Evolutionary conservation across 345 rosid species (phyloP).

Genomic region (Bretschneidera sinensis): DNA sequence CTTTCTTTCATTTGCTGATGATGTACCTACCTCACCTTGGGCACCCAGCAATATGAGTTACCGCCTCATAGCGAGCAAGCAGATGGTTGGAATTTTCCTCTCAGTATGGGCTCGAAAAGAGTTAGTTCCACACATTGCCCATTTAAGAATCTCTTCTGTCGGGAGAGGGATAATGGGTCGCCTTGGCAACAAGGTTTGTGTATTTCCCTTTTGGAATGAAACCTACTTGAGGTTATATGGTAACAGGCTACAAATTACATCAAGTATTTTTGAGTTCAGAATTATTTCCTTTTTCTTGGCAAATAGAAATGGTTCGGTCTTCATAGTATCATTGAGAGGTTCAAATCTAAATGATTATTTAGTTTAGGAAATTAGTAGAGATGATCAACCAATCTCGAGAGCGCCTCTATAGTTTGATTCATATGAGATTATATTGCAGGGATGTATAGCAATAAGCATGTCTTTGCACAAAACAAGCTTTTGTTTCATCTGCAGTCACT

Average conservation of each 20-base stretch:
- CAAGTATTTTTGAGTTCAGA: too few species aligned
- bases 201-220: neutral
- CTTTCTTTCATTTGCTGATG: slow-evolving; percentile 24
- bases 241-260: too few species aligned
- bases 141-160: slow-evolving; percentile 69
- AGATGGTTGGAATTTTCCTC: slow-evolving; percentile 95
- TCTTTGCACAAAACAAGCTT: slow-evolving; percentile 83
- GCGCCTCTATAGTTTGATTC: neutral
- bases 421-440: slow-evolving; percentile 39
- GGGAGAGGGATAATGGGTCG: slow-evolving; percentile 95
- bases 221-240: too few species aligned
- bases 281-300: too few species aligned
- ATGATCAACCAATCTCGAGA: neutral
- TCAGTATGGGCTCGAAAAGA: slow-evolving; percentile 82
- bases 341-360: neutral
- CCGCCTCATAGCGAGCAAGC: slow-evolving; percentile 73
- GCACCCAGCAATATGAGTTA: slow-evolving; percentile 37
- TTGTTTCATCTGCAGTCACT: slow-evolving; percentile 91
- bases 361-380: neutral
- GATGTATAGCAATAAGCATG: slow-evolving; percentile 89
- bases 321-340: neutral
- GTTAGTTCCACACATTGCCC: slow-evolving; percentile 80
- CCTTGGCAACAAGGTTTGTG: slow-evolving; percentile 79
- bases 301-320: too few species aligned
- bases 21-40: slow-evolving; percentile 23